Base-by-base conservation (phyloP, 345 rosid genomes). In the Adansonia digitata region DNA sequence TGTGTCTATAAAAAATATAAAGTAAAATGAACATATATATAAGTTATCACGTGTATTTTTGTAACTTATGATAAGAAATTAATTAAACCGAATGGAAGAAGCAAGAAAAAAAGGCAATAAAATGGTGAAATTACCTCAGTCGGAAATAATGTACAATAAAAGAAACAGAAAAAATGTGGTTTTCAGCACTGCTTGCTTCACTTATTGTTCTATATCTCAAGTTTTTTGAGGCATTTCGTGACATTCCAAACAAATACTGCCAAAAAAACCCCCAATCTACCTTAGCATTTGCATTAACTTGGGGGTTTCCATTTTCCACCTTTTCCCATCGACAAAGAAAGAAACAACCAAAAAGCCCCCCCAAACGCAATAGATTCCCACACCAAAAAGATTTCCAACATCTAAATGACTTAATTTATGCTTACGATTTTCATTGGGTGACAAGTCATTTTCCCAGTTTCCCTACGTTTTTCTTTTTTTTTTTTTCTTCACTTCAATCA, bases 141-240 rank as follows among this genome's bases (percentile, higher is more conserved):
- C 12, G 35, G 18, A 13, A 59, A 59, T 11, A 20, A 67, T 26
- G 52, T 64, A 34, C 56, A 68, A 29, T 27, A 48, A 56, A 46
- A 17, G 40, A 9, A 15, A 45, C 57, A 37, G 29, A 45, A 68
- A 40, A n/a, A 26, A 1, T 0, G 34, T 4, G 26, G 59, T 10
- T 69, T 69, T 18, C 59, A 17, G 55, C 0, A 59, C 15, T 17
- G 46, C 42, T 49, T 69, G 59, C 26, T 69, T 69, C 49, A 18
- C 42, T 29, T 49, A 9, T 48, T 49, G 73, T 69, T 69, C 4
- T 18, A 29, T 18, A 48, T 29, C 39, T 17, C 26, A 31, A 46
- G 15, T 9, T 29, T 40, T 48, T 69, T 37, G 11, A 45, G 73
- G 42, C 53, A 48, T 69, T 43, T 29, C 73, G 72, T 69, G 73